Conservation (phyloP, 305 asterid genomes). For the Fraxinus greggii region DNA sequence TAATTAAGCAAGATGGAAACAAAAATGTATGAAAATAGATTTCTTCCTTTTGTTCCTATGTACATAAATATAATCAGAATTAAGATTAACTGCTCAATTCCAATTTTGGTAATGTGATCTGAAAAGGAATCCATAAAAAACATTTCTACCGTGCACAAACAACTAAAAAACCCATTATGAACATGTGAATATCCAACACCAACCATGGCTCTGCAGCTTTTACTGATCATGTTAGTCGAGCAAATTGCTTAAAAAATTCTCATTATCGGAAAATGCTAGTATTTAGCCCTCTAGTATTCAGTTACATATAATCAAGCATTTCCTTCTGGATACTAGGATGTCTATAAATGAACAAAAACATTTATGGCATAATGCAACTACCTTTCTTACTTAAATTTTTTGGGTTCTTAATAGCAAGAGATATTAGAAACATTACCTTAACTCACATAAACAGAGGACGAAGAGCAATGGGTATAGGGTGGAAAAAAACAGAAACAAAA, state of each 20-base stretch:
- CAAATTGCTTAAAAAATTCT: not conserved
- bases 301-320: not conserved
- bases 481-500: not conserved
- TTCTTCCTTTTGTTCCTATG: not conserved
- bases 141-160: not conserved
- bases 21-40: not conserved
- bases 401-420: not conserved
- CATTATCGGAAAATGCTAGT: not conserved
- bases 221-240: not conserved
- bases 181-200: not conserved
- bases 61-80: not conserved
- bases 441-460: not conserved
- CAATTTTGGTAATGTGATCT: not conserved
- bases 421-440: not conserved
- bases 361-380: not conserved
- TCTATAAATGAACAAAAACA: not conserved
- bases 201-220: not conserved
- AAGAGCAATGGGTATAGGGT: not conserved
- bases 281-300: not conserved
- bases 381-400: not conserved
- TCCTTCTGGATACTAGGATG: not conserved
- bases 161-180: not conserved
- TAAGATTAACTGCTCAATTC: not conserved
- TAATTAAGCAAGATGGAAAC: not conserved
- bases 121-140: not conserved